Evolutionary conservation across 1,284 basidiomycete genomes (phyloP).

Genomic region (Ganoderma lingzhi): DNA sequence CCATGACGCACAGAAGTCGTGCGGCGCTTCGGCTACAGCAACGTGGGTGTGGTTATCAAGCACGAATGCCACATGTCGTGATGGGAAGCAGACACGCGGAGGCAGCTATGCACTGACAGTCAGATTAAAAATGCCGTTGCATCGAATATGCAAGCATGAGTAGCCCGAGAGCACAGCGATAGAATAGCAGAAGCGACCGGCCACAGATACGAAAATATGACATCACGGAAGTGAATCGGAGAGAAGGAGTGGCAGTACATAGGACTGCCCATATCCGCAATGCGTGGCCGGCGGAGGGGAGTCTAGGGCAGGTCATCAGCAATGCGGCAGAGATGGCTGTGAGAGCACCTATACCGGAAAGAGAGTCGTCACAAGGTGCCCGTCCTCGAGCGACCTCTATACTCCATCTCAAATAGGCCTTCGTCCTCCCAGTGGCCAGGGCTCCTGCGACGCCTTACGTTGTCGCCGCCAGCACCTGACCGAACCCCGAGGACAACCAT

Average conservation of each 20-base stretch:
- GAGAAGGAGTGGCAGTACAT: slow-evolving; percentile 4
- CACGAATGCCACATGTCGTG: background rate
- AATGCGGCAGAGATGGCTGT: background rate
- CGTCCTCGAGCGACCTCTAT: slow-evolving; percentile 43
- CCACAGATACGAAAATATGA: background rate
- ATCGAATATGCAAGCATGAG: background rate
- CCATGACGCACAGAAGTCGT: background rate
- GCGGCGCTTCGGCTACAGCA: background rate
- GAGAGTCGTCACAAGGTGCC: background rate
- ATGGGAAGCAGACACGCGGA: background rate
- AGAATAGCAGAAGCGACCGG: background rate
- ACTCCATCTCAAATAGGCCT: slow-evolving; percentile 70
- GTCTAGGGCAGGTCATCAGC: slow-evolving; percentile 6
- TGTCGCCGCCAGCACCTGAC: slow-evolving; percentile 39
- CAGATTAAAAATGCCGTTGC: background rate
- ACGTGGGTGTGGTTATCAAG: background rate
- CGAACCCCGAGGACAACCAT: slow-evolving; percentile 40
- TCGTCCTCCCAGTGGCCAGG: slow-evolving; percentile 46
- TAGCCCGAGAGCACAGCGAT: background rate
- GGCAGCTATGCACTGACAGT: background rate
- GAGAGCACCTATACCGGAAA: background rate
- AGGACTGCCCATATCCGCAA: slow-evolving; percentile 1
- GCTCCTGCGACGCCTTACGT: slow-evolving; percentile 41
- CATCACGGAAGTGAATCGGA: background rate
- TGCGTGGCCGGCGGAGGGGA: background rate